A percentile compares a stretch with the other conserved stretches of the same genome.
phyloP scores from a whole-genome alignment of 2,329 filamentous ascomycete genomes.

The Claviceps sp. region DNA sequence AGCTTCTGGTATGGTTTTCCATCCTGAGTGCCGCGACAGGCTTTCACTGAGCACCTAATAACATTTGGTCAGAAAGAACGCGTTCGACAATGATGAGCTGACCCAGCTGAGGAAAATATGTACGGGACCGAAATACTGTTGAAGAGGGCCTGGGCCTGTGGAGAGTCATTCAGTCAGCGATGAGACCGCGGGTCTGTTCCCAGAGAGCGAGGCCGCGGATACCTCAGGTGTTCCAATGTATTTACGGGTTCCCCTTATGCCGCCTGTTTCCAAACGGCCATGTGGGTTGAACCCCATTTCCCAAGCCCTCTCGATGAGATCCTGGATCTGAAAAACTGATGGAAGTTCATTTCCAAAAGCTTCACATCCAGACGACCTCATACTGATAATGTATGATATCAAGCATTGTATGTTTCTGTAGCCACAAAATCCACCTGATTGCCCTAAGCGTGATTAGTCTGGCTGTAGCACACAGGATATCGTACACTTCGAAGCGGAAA shows the following conservation, averaged over 20 bases:
- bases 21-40: slow-evolving; percentile 36
- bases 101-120: no score
- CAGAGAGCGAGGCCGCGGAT: slow-evolving; percentile 7
- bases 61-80: neutral
- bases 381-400: slow-evolving; percentile 59
- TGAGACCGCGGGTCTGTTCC: neutral
- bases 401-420: slow-evolving; percentile 94
- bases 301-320: slow-evolving; percentile 80
- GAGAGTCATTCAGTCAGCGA: neutral
- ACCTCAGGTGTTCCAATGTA: slow-evolving; percentile 92
- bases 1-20: slow-evolving; percentile 38
- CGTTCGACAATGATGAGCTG: neutral
- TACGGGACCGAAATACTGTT: slow-evolving; percentile 53
- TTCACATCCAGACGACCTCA: slow-evolving; percentile 41
- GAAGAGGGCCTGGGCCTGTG: slow-evolving; percentile 66
- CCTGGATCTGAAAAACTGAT: slow-evolving; percentile 69
- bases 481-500: neutral
- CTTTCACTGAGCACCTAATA: slow-evolving; percentile 46
- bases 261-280: slow-evolving; percentile 70
- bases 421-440: slow-evolving; percentile 72
- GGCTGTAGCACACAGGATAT: neutral
- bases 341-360: slow-evolving; percentile 52
- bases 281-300: slow-evolving; percentile 66
- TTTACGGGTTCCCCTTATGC: slow-evolving; percentile 77
- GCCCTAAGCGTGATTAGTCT: neutral